A percentile compares a stretch with the other conserved stretches of the same genome.
Conservation (phyloP, 2,329 filamentous ascomycete genomes). For the Arthroderma uncinatum region DNA sequence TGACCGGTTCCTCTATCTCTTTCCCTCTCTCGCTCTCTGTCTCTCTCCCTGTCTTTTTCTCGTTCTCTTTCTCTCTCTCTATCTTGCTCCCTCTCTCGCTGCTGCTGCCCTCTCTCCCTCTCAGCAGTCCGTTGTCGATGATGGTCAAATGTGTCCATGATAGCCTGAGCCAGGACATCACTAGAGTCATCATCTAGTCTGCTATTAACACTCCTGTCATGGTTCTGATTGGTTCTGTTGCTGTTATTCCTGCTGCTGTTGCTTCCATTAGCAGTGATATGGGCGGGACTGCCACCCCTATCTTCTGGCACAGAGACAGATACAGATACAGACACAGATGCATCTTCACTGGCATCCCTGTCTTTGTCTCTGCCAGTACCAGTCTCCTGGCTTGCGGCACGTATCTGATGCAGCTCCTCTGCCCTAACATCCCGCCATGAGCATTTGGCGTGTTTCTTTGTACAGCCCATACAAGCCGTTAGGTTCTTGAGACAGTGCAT, state of each 20-base stretch:
- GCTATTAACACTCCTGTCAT: background rate
- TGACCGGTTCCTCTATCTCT: background rate
- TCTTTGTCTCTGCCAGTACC: background rate
- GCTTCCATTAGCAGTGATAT: background rate
- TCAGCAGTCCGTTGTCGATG: slow-evolving; percentile 26
- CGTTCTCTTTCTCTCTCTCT: slow-evolving; percentile 6
- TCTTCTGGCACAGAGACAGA: background rate
- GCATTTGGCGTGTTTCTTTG: slow-evolving; percentile 82
- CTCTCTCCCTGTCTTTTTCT: slow-evolving; percentile 7
- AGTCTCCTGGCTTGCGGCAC: slow-evolving; percentile 1
- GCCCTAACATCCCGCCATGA: slow-evolving; percentile 72
- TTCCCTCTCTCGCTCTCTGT: background rate
- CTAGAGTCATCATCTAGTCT: slow-evolving; percentile 30
- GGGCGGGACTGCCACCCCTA: background rate
- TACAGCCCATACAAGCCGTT: slow-evolving; percentile 77
- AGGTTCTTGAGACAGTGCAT: slow-evolving; percentile 78
- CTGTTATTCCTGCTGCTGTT: background rate
- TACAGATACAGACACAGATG: background rate
- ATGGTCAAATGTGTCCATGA: slow-evolving; percentile 33
- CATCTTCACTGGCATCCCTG: slow-evolving; percentile 2
- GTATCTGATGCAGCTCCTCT: slow-evolving; percentile 45
- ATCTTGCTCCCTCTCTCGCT: background rate
- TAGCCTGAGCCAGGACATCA: slow-evolving; percentile 33
- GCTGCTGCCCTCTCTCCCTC: slow-evolving; percentile 10
- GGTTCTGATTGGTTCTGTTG: background rate